phyloP scores from a whole-genome alignment of 2,329 filamentous ascomycete genomes.

The Aspergillus ochraceus region DNA sequence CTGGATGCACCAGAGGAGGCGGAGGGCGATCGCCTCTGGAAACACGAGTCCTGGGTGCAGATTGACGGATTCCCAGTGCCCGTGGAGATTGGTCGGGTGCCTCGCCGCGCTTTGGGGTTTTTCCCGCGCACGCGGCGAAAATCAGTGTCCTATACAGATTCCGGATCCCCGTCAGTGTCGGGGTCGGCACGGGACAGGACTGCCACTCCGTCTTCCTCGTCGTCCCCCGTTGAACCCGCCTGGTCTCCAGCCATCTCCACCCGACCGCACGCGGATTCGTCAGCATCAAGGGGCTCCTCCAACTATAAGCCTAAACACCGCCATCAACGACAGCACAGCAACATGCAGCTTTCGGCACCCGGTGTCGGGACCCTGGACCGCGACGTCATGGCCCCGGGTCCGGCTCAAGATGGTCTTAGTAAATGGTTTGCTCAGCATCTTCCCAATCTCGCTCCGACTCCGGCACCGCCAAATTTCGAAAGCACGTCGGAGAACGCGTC shows the following conservation, averaged over 20 bases:
- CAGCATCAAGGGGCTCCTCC: conserved; percentile 25
- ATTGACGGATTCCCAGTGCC: conserved; percentile 70
- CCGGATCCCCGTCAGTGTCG: conserved; percentile 46
- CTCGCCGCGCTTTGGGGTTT: conserved; percentile 78
- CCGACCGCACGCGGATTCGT: conserved; percentile 32
- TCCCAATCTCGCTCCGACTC: conserved; percentile 69
- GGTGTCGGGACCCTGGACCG: conserved; percentile 83
- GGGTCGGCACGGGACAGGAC: conserved; percentile 32
- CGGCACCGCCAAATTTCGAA: conserved; percentile 57
- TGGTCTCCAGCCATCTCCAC: conserved; percentile 23
- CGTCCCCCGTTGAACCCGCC: conserved; percentile 28
- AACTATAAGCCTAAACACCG: conserved; percentile 36
- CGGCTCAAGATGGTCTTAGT: conserved; percentile 80
- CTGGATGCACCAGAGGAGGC: conserved; percentile 31
- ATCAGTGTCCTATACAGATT: conserved; percentile 64
- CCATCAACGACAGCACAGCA: conserved; percentile 42
- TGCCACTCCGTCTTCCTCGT: conserved; percentile 27
- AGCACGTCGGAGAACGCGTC: conserved; percentile 38
- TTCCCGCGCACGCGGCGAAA: conserved; percentile 90
- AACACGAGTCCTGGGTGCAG: conserved; percentile 84
- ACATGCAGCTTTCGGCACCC: conserved; percentile 71
- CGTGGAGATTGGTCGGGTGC: conserved; percentile 82
- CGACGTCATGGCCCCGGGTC: conserved; percentile 55
- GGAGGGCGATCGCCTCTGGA: conserved; percentile 71
- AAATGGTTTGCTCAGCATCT: conserved; percentile 81